A percentile compares a stretch with the other conserved stretches of the same genome.
Evolutionary conservation across 202 grass and related monocot species (phyloP).

Genomic region (Brachypodium distachyon): DNA sequence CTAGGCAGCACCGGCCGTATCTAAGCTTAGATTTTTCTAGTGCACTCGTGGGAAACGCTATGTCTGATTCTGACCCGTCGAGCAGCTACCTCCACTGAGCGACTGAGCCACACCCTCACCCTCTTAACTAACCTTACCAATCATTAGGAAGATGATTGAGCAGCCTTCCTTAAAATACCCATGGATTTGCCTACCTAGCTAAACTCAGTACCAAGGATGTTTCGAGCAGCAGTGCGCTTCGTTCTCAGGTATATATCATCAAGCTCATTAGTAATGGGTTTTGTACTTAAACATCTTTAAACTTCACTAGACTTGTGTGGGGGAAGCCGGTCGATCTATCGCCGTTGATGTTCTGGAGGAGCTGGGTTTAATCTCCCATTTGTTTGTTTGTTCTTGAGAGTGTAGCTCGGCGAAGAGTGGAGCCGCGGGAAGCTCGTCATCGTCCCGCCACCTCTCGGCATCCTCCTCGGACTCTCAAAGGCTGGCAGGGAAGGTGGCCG

Average conservation of each 20-base stretch:
- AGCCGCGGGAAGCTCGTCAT: background rate
- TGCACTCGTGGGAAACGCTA: background rate
- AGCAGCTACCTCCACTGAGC: background rate
- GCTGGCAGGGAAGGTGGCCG: constrained; percentile 47
- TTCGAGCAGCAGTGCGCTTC: background rate
- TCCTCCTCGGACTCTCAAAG: background rate
- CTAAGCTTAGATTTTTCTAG: no score
- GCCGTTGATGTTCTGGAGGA: background rate
- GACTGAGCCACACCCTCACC: background rate
- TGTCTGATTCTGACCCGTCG: background rate
- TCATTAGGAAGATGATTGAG: background rate
- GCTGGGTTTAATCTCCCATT: no score
- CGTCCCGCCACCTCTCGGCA: background rate
- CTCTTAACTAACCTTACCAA: background rate
- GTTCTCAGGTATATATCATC: background rate
- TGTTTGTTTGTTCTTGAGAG: background rate
- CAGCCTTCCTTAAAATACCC: background rate
- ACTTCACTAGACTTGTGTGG: no score
- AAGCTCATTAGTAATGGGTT: background rate
- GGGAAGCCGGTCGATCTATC: background rate
- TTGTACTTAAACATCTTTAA: no score
- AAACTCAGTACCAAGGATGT: background rate
- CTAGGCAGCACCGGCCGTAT: no score
- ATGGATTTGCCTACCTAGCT: background rate
- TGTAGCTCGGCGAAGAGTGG: background rate